Evolutionary conservation across 441 rosid species (phyloP).

Genomic region (Aquilaria agallochum): DNA sequence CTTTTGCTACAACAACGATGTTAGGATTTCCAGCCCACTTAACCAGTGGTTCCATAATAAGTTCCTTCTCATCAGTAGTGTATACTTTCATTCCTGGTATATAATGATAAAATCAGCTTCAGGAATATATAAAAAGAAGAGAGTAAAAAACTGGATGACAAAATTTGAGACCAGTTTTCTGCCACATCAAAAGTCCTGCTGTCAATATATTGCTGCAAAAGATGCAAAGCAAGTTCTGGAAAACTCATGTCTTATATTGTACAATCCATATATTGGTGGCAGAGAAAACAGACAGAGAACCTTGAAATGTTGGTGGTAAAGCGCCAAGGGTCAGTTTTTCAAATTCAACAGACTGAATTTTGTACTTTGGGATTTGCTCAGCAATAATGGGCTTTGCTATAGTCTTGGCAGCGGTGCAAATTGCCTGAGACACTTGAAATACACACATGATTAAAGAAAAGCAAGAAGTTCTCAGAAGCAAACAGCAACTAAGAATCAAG

Average conservation of each 20-base stretch:
- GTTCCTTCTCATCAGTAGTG: slow-evolving; percentile 64
- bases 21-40: slow-evolving; percentile 86
- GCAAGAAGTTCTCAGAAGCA: slow-evolving; percentile 5
- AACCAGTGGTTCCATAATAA: slow-evolving; percentile 60
- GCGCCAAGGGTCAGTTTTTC: slow-evolving; percentile 63
- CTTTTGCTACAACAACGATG: slow-evolving; percentile 48
- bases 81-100: slow-evolving; percentile 63
- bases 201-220: not conserved
- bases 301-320: slow-evolving; percentile 62
- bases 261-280: not conserved
- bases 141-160: slow-evolving; percentile 3
- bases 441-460: slow-evolving; percentile 7
- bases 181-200: too few relatives aligned
- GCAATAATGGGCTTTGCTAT: slow-evolving; percentile 62
- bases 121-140: not conserved
- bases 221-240: not conserved
- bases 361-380: slow-evolving; percentile 61
- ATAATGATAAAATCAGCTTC: not conserved
- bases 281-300: slow-evolving; percentile 22
- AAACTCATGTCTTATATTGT: not conserved
- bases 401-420: slow-evolving; percentile 47
- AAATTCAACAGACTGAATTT: slow-evolving; percentile 69
- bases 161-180: not conserved
- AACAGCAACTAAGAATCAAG: slow-evolving; percentile 2
- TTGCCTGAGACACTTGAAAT: slow-evolving; percentile 39